Percentiles rank a stretch among this genome's conserved stretches.
Evolutionary conservation across 306 rosid species (phyloP).

Genomic region (Quercus mongolica): DNA sequence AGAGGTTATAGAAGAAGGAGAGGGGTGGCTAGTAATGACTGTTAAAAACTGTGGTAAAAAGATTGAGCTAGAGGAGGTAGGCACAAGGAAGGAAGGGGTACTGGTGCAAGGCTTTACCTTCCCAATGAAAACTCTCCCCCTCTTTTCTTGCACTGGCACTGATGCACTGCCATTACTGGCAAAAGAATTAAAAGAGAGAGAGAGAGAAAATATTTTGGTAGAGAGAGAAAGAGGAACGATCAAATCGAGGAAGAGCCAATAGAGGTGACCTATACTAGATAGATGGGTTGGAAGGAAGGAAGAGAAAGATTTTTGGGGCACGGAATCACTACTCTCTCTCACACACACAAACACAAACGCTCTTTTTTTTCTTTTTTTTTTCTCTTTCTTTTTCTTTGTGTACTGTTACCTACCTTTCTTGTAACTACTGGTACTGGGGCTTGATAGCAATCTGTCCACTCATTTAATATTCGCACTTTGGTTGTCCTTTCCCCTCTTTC

Average conservation of each 20-base stretch:
- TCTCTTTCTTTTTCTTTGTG: neutral
- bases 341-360: neutral
- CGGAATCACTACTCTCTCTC: slow-evolving; percentile 37
- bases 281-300: slow-evolving; percentile 10
- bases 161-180: slow-evolving; percentile 73
- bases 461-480: slow-evolving; percentile 54
- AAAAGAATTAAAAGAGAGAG: slow-evolving; percentile 35
- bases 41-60: neutral
- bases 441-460: slow-evolving; percentile 59
- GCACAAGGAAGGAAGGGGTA: neutral
- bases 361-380: no score
- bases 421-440: slow-evolving; percentile 17
- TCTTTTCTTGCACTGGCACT: slow-evolving; percentile 70
- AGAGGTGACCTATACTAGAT: slow-evolving; percentile 39
- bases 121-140: slow-evolving; percentile 89
- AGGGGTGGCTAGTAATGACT: neutral
- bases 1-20: slow-evolving; percentile 18
- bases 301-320: slow-evolving; percentile 29
- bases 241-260: slow-evolving; percentile 72
- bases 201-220: slow-evolving; percentile 8
- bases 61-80: neutral
- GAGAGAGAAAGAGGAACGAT: slow-evolving; percentile 44
- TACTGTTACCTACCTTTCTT: slow-evolving; percentile 12
- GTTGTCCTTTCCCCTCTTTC: slow-evolving; percentile 31
- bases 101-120: slow-evolving; percentile 67